Evolutionary conservation across 805 yeast species (phyloP).

Genomic region (Cyberlindnera japonica): DNA sequence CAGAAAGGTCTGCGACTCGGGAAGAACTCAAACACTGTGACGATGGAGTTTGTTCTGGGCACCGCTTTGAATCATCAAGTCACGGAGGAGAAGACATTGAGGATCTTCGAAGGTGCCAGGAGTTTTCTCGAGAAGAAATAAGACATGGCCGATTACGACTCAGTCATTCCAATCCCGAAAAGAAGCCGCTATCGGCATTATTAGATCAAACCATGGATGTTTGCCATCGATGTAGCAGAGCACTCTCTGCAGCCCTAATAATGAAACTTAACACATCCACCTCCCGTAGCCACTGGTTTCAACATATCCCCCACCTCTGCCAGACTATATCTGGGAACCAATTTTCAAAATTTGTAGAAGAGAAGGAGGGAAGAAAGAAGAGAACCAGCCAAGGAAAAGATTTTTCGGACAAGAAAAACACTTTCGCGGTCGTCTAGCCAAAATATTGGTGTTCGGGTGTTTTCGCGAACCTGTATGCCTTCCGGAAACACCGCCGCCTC

Average conservation of each 20-base stretch:
- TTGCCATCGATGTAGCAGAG: conserved; percentile 5
- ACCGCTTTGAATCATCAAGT: conserved; percentile 45
- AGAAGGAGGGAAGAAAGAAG: too few relatives aligned
- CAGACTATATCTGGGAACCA: too few relatives aligned
- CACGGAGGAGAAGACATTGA: conserved; percentile 33
- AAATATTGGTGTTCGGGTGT: conserved; percentile 3
- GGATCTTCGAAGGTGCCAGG: conserved; percentile 46
- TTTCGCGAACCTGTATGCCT: background rate
- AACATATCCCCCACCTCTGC: too few relatives aligned
- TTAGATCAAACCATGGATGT: too few relatives aligned
- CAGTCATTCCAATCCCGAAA: too few relatives aligned
- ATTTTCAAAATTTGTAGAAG: too few relatives aligned
- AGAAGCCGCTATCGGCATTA: too few relatives aligned
- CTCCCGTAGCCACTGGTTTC: too few relatives aligned
- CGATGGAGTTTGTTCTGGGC: conserved; percentile 32
- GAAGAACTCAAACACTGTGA: conserved; percentile 5
- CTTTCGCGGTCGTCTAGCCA: background rate
- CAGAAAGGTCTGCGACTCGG: conserved; percentile 7
- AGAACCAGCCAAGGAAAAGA: background rate
- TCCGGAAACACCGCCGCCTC: background rate
- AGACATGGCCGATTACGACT: too few relatives aligned
- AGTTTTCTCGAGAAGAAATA: too few relatives aligned
- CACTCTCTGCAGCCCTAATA: too few relatives aligned
- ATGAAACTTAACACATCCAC: too few relatives aligned
- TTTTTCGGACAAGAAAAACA: background rate